Base-by-base conservation (phyloP, 2,329 filamentous ascomycete species). In the Lecanicillium sp. region DNA sequence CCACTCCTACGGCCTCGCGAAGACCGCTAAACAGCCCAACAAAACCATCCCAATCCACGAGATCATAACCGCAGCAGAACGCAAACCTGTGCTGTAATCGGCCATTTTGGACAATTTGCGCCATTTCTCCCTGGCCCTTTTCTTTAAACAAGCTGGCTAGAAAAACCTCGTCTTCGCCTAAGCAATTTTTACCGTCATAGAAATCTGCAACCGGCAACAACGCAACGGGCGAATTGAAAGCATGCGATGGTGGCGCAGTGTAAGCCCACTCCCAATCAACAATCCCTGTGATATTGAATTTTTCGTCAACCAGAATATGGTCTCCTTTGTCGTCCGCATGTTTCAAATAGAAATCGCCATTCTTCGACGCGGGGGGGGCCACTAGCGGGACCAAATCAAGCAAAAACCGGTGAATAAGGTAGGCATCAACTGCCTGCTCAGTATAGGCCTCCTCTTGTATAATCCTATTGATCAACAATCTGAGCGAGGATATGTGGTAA, bases 1-100 rank as follows among this genome's bases (percentile, higher is more conserved):
- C 65, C 14, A 64, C 58, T 5, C 56, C 56, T 7, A 66, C 39
- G 11, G 62, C 64, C 8, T 64, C 58, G 42, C 65, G 58, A 41
- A 72, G 64, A 5, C 65, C 68, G 43, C 54, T 55, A 51, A 71
- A 72, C 33, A 70, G 62, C 11, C 66, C 65, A 10, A 67, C 55
- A 48, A 71, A 72, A 12, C 67, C 67, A 14, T 67, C 59, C 69
- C 66, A 72, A 54, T 72, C 68, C 15, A 40, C 54, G 20, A 69
- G 61, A 55, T 71, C 60, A 51, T 70, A 71, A 11, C 66, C 66
- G 42, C 65, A 68, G 56, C 68, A 72, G 52, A 72, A 71, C 35
- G 56, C 52, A 46, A 72, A 66, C 15, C 60, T 54, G 50, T 71
- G 68, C 49, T 67, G 59, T 15, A 69, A 29, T 29, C 64, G 60